phyloP scores from a whole-genome alignment of 306 rosid genomes.

The Gynostemma pentaphyllum region DNA sequence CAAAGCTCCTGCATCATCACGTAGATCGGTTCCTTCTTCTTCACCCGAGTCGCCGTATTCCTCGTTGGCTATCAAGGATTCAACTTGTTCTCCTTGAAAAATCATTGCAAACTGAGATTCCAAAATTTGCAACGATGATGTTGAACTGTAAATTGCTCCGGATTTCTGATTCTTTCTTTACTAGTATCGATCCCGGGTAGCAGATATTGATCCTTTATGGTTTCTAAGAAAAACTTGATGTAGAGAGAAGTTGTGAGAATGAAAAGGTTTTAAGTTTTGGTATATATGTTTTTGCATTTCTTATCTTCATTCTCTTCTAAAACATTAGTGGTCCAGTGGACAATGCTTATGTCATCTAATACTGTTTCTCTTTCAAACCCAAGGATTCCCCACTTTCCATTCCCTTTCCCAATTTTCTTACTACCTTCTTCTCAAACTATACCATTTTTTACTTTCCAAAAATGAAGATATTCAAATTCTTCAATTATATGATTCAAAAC shows the following conservation, averaged over 20 bases:
- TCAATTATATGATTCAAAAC: neutral
- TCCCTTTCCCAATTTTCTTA: conserved; percentile 9
- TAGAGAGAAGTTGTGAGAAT: neutral
- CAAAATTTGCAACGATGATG: conserved; percentile 15
- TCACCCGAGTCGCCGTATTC: conserved; percentile 23
- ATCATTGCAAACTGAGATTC: conserved; percentile 8
- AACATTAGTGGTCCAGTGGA: conserved; percentile 61
- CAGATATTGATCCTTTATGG: neutral
- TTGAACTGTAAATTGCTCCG: neutral
- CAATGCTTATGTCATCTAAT: conserved; percentile 62
- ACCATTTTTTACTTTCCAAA: neutral
- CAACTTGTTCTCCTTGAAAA: conserved; percentile 14
- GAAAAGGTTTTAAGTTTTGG: conserved; percentile 19
- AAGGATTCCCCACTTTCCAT: conserved; percentile 77
- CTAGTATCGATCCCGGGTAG: no score
- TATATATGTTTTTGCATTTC: conserved; percentile 10
- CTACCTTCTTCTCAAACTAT: neutral
- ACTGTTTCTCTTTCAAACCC: conserved; percentile 40
- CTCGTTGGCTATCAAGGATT: conserved; percentile 9
- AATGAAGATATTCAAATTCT: neutral
- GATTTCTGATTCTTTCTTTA: conserved; percentile 1
- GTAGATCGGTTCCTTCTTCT: conserved; percentile 22
- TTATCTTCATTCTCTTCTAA: conserved; percentile 26
- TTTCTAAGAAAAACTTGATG: neutral
- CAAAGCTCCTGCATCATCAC: conserved; percentile 23